Conservation (phyloP, 2,329 filamentous ascomycete species). For the Aureobasidium subglaciale region DNA sequence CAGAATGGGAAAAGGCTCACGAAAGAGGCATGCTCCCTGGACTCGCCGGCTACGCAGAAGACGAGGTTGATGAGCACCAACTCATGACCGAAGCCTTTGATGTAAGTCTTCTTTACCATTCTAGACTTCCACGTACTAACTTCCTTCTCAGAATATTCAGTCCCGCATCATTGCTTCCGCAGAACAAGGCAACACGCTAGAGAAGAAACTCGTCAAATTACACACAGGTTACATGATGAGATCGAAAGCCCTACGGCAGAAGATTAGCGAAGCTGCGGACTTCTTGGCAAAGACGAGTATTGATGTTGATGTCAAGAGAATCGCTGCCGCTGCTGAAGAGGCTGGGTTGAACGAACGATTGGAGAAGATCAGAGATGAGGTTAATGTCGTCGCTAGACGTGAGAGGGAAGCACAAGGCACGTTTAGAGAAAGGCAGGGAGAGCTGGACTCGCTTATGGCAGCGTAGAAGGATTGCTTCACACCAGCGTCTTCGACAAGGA, state of each 20-base stretch:
- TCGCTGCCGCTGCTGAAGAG: slow-evolving; percentile 72
- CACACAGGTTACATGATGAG: slow-evolving; percentile 87
- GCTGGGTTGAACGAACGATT: slow-evolving; percentile 66
- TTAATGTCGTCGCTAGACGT: slow-evolving; percentile 67
- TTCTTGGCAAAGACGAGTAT: slow-evolving; percentile 66
- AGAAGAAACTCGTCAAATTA: slow-evolving; percentile 85
- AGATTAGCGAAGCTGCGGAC: slow-evolving; percentile 67
- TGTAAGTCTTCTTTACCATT: slow-evolving; percentile 39
- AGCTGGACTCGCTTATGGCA: slow-evolving; percentile 56
- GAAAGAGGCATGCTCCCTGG: slow-evolving; percentile 57
- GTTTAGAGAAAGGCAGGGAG: slow-evolving; percentile 69
- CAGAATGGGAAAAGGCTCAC: slow-evolving; percentile 46
- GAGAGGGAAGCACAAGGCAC: slow-evolving; percentile 87
- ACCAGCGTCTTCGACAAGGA: background rate
- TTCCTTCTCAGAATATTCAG: slow-evolving; percentile 56
- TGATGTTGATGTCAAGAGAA: slow-evolving; percentile 67
- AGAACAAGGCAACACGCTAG: slow-evolving; percentile 74
- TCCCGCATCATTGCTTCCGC: slow-evolving; percentile 66
- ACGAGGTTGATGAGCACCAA: slow-evolving; percentile 62
- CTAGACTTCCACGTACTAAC: background rate
- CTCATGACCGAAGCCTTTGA: slow-evolving; percentile 68
- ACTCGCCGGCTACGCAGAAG: slow-evolving; percentile 70
- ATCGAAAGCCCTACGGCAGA: slow-evolving; percentile 69
- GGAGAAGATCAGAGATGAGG: slow-evolving; percentile 72
- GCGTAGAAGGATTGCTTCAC: background rate